Conservation (phyloP, 2,329 filamentous ascomycete genomes). For the Neofusicoccum laricinum region DNA sequence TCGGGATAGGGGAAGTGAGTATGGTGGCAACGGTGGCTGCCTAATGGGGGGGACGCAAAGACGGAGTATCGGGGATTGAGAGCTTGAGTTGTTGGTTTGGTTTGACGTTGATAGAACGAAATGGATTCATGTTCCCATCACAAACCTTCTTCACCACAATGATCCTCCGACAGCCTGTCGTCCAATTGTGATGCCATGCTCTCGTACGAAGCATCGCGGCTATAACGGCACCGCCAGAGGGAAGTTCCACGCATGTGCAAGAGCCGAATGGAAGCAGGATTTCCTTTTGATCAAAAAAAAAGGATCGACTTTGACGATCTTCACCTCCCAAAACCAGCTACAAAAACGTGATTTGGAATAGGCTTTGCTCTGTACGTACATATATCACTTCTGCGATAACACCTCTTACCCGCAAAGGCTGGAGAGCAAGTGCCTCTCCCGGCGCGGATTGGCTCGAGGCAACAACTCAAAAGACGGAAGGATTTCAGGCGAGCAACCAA, state of each 20-base stretch:
- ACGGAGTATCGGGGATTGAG: background rate
- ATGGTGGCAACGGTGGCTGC: background rate
- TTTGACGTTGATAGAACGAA: slow-evolving; percentile 3
- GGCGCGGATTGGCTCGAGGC: too few relatives aligned
- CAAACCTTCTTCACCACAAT: background rate
- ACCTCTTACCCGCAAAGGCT: too few relatives aligned
- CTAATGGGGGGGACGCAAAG: background rate
- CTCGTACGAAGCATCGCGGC: too few relatives aligned
- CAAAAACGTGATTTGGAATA: background rate
- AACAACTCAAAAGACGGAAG: too few relatives aligned
- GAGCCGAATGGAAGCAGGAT: too few relatives aligned
- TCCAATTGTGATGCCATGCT: too few relatives aligned
- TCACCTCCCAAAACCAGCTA: background rate
- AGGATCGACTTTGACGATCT: background rate
- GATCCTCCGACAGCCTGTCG: background rate
- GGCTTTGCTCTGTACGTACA: background rate
- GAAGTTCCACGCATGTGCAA: too few relatives aligned
- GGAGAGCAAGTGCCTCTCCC: too few relatives aligned
- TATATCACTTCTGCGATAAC: too few relatives aligned
- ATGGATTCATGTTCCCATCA: slow-evolving; percentile 8
- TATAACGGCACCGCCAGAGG: too few relatives aligned
- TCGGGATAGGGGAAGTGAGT: background rate
- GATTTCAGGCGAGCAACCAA: background rate
- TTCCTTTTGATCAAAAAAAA: too few relatives aligned
- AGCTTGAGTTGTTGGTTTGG: background rate